Percentiles rank a stretch among this genome's conserved stretches.
phyloP scores from a whole-genome alignment of 305 asterid genomes.

The Salvia sclarea region DNA sequence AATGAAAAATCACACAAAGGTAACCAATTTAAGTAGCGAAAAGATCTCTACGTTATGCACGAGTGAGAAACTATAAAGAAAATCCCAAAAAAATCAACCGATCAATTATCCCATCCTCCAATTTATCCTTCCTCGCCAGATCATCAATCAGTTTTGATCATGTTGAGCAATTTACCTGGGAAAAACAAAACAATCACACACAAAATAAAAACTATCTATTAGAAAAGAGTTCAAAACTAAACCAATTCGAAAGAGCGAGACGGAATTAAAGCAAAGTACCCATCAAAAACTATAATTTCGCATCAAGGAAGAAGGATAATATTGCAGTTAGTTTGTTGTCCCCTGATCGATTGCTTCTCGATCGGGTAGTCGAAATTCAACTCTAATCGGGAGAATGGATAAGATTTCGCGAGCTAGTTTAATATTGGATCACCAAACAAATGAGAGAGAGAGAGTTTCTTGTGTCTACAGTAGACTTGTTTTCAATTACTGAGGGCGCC shows the following conservation, averaged over 20 bases:
- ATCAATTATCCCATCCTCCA: conserved; percentile 33
- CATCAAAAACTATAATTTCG: conserved; percentile 7
- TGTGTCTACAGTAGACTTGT: conserved; percentile 26
- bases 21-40: conserved; percentile 3
- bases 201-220: neutral
- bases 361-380: conserved; percentile 31
- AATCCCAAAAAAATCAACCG: conserved; percentile 25
- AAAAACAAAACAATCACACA: conserved; percentile 27
- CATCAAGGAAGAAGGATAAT: neutral
- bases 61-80: neutral
- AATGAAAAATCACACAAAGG: conserved; percentile 12
- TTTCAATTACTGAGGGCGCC: conserved; percentile 34
- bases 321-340: conserved; percentile 21
- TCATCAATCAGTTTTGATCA: conserved; percentile 38
- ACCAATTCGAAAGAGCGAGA: neutral
- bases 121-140: conserved; percentile 32
- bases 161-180: conserved; percentile 34
- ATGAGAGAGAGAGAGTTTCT: conserved; percentile 11
- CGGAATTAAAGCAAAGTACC: neutral
- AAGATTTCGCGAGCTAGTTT: conserved; percentile 5
- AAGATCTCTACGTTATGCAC: conserved; percentile 29
- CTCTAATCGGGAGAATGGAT: conserved; percentile 15
- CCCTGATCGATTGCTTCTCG: conserved; percentile 29
- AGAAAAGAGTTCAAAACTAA: conserved; percentile 21
- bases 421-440: conserved; percentile 14